Base-by-base conservation (phyloP, 305 asterid genomes). In the Solanum aculeatissimum region DNA sequence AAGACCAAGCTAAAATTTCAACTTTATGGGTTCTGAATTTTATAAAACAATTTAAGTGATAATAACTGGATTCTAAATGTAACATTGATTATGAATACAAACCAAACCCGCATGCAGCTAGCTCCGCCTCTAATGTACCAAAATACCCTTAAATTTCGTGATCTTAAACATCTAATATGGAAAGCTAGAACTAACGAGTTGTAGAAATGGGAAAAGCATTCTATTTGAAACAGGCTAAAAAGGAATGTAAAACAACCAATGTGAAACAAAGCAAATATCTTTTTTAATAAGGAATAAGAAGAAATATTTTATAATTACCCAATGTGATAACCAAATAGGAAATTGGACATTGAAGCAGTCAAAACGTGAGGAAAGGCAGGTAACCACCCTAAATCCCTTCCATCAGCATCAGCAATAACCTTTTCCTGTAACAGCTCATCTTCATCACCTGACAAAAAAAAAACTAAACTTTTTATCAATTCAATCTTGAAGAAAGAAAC, bases 271-370 rank as follows among this genome's bases (percentile, higher is more conserved):
- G 65, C 29, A n/a, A 57, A 25, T n/a, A n/a, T 57, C 65, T 57
- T 19, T 55, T 54, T 54, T 55, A 9, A 55, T 9, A 4, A 57
- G 3, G 65, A 57, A 57, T 9, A n/a, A 57, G 57, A 15, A 15
- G 27, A n/a, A 57, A 13, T 9, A 57, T 23, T 35, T 35, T 70
- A 40, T 62, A 85, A 70, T 87, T 85, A 94, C 98, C 98, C 97
- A 83, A 95, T 95, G 90, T 95, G 98, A 89, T 93, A 95, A 70
- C 98, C 98, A 84, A 95, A 94, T 84, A 94, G 92, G 89, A 94
- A 94, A 91, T 94, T 95, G 84, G 98, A 92, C 96, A 93, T 90
- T 84, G 98, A 95, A 89, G 98, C 97, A 86, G 85, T 87, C 91
- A 93, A 80, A 42, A 89, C 95, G 86, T 94, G 96, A 62, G 96